Percentiles rank a stretch among this genome's conserved stretches.
These are phyloP conservation scores for Phylloporus sp. DNA, from an alignment of 768 basidiomycete genomes.

Conservation along the genomic window DNA sequence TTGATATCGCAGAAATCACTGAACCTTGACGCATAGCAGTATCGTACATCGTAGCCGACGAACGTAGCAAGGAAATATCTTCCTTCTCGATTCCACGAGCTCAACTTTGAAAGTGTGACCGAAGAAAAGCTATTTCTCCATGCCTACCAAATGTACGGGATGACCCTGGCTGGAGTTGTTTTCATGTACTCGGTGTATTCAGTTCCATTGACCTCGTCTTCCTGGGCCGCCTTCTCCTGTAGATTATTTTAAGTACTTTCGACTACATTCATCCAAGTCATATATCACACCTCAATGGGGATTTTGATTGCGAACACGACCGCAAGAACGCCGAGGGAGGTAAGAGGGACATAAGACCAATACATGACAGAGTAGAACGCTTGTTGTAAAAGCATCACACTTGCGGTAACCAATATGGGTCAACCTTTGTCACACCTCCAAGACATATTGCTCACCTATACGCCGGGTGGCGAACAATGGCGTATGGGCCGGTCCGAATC, in stretches of 20 bases:
- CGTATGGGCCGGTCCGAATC: slow-evolving; percentile 31
- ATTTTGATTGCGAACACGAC: slow-evolving; percentile 31
- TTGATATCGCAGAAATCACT: slow-evolving; percentile 30
- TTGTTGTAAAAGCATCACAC: slow-evolving; percentile 25
- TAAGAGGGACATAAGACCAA: slow-evolving; percentile 35
- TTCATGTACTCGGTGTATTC: slow-evolving; percentile 32
- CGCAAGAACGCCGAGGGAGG: slow-evolving; percentile 18
- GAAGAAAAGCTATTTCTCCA: not conserved
- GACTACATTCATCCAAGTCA: not conserved
- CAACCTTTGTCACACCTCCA: not conserved
- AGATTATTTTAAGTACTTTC: not conserved
- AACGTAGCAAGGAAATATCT: no score
- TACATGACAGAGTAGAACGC: slow-evolving; percentile 22
- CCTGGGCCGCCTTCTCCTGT: slow-evolving; percentile 29
- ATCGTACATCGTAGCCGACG: slow-evolving; percentile 10
- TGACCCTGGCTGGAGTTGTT: slow-evolving; percentile 25
- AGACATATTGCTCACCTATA: slow-evolving; percentile 26
- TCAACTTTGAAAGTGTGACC: not conserved
- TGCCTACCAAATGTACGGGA: slow-evolving; percentile 30
- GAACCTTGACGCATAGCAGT: slow-evolving; percentile 12
- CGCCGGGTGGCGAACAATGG: slow-evolving; percentile 34
- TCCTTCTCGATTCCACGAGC: no score
- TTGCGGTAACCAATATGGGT: slow-evolving; percentile 1
- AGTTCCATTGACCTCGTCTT: slow-evolving; percentile 17
- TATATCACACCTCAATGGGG: slow-evolving; percentile 28